phyloP scores from a whole-genome alignment of 352 stramenopile genomes.

The Blastocystis sp. region DNA sequence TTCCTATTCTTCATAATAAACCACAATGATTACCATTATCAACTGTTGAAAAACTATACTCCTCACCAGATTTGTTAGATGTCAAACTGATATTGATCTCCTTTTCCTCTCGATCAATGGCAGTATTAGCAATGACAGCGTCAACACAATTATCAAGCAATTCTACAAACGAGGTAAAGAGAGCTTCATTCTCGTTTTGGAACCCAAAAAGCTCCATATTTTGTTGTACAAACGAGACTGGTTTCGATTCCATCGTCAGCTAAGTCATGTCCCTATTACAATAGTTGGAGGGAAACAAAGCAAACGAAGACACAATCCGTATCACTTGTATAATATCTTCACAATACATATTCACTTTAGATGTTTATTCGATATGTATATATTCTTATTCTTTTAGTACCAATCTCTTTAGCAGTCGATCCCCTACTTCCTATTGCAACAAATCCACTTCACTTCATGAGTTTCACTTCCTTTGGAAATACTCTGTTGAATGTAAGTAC shows the following conservation, averaged over 20 bases:
- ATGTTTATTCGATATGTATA: background rate
- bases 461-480: background rate
- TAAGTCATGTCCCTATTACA: background rate
- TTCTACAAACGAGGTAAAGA: constrained; percentile 28
- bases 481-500: background rate
- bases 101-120: background rate
- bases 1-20: background rate
- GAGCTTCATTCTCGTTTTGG: constrained; percentile 7
- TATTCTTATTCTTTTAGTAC: background rate
- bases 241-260: background rate
- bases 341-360: background rate
- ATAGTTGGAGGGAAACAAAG: background rate
- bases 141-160: constrained; percentile 35
- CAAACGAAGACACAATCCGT: background rate
- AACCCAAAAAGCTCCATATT: constrained; percentile 57
- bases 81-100: background rate
- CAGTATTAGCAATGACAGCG: background rate
- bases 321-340: background rate
- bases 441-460: constrained; percentile 4
- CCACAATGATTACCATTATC: constrained; percentile 29
- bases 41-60: background rate
- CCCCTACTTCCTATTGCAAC: background rate
- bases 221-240: background rate
- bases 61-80: background rate
- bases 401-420: background rate